These are phyloP conservation scores for Ganoderma multipileum DNA, from an alignment of 1,284 basidiomycete species.

Conservation along the genomic window DNA sequence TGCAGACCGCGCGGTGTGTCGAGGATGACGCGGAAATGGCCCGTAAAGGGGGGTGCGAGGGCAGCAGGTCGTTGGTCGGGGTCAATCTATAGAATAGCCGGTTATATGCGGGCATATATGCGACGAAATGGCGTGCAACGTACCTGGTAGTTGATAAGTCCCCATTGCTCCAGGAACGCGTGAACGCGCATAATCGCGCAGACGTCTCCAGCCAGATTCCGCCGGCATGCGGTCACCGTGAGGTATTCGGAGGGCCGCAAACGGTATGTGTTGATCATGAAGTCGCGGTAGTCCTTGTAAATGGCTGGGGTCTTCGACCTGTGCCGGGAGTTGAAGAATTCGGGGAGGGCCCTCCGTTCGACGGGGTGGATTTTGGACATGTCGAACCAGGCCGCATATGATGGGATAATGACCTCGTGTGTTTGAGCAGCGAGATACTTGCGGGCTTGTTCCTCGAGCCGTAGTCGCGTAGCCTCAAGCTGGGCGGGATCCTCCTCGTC, in stretches of 20 bases:
- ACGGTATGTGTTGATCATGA: constrained; percentile 99
- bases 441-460: constrained; percentile 86
- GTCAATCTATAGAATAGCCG: constrained; percentile 76
- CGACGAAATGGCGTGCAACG: constrained; percentile 28
- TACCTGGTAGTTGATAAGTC: constrained; percentile 98
- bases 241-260: constrained; percentile 95
- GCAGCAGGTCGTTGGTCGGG: constrained; percentile 95
- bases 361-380: constrained; percentile 94
- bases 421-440: constrained; percentile 98
- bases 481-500: constrained; percentile 84
- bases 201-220: constrained; percentile 97
- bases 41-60: constrained; percentile 96
- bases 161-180: constrained; percentile 99
- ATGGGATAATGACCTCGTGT: constrained; percentile 96
- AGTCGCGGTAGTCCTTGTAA: constrained; percentile 99
- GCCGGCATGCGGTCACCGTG: constrained; percentile 95
- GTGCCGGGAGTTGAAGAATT: constrained; percentile 98
- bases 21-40: constrained; percentile 97
- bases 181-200: constrained; percentile 99
- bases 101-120: constrained; percentile 1
- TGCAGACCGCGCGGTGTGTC: constrained; percentile 97
- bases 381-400: constrained; percentile 98
- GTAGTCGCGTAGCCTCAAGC: constrained; percentile 77
- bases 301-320: constrained; percentile 95
- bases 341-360: constrained; percentile 92